phyloP scores from a whole-genome alignment of 805 yeast species.

The Clavispora vitiphila region DNA sequence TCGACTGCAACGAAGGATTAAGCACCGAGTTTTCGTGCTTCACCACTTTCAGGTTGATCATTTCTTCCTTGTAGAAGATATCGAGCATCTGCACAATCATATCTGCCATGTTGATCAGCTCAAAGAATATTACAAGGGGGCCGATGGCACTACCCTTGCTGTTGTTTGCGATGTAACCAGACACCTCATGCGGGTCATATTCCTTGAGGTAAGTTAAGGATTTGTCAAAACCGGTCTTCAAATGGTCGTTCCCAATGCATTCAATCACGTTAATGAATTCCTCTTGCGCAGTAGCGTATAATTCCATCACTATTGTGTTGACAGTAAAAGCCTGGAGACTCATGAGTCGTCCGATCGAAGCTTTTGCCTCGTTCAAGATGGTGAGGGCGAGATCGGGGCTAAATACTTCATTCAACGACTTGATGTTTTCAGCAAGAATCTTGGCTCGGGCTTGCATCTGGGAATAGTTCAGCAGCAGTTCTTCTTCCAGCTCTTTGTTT shows the following conservation, averaged over 20 bases:
- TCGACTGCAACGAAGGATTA: conserved; percentile 70
- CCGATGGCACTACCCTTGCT: conserved; percentile 47
- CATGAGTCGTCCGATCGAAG: conserved; percentile 52
- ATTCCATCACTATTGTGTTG: conserved; percentile 27
- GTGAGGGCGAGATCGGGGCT: conserved; percentile 76
- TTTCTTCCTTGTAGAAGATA: conserved; percentile 84
- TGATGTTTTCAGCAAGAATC: conserved; percentile 68
- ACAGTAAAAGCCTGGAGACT: conserved; percentile 30
- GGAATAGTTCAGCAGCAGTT: conserved; percentile 35
- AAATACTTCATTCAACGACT: conserved; percentile 68
- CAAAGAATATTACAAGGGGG: conserved; percentile 83
- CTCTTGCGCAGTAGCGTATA: conserved; percentile 44
- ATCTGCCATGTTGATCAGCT: conserved; percentile 89
- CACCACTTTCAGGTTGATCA: conserved; percentile 52
- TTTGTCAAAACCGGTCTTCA: conserved; percentile 77
- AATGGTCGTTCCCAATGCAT: conserved; percentile 64
- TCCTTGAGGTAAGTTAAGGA: conserved; percentile 67
- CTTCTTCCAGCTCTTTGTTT: not conserved
- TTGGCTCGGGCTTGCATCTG: conserved; percentile 79
- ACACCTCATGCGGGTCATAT: conserved; percentile 55
- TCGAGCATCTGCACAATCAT: conserved; percentile 87
- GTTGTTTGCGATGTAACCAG: conserved; percentile 21
- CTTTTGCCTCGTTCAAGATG: conserved; percentile 63
- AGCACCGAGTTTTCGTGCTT: conserved; percentile 72
- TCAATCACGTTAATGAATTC: conserved; percentile 64